Evolutionary conservation across 768 basidiomycete species (phyloP).

Genomic region (Guyanaporus albipodus): DNA sequence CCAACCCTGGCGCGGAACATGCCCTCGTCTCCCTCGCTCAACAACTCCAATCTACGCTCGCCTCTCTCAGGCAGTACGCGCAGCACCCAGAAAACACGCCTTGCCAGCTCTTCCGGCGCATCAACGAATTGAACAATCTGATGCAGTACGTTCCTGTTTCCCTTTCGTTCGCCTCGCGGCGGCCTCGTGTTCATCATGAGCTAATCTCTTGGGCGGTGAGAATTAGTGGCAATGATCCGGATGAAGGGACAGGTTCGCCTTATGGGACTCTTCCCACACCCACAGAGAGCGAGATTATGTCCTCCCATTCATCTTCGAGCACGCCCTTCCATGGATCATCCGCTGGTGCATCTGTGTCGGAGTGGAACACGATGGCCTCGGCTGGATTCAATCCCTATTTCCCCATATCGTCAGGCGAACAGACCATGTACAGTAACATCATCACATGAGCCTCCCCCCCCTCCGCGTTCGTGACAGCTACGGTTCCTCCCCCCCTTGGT

Average conservation of each 20-base stretch:
- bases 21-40: conserved; percentile 60
- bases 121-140: conserved; percentile 56
- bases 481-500: no score
- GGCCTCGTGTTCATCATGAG: conserved; percentile 32
- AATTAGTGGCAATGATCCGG: conserved; percentile 49
- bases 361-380: conserved; percentile 56
- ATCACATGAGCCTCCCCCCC: conserved; percentile 44
- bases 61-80: conserved; percentile 56
- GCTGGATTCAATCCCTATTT: conserved; percentile 69
- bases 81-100: conserved; percentile 51
- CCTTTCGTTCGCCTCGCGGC: conserved; percentile 32
- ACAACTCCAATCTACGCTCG: conserved; percentile 56
- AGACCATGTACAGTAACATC: conserved; percentile 54
- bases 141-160: conserved; percentile 54
- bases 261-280: conserved; percentile 57
- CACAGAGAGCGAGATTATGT: conserved; percentile 57
- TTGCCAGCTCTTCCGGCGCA: conserved; percentile 56
- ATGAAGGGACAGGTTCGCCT: conserved; percentile 42
- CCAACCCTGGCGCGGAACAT: conserved; percentile 54
- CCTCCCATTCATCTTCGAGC: conserved; percentile 43
- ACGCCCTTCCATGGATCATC: conserved; percentile 39
- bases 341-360: conserved; percentile 50
- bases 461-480: no score
- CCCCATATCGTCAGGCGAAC: conserved; percentile 51
- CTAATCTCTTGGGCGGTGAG: conserved; percentile 29